Evolutionary conservation across 192 early-diverging fungal genomes (phyloP).

Genomic region (Diversispora epigaea): DNA sequence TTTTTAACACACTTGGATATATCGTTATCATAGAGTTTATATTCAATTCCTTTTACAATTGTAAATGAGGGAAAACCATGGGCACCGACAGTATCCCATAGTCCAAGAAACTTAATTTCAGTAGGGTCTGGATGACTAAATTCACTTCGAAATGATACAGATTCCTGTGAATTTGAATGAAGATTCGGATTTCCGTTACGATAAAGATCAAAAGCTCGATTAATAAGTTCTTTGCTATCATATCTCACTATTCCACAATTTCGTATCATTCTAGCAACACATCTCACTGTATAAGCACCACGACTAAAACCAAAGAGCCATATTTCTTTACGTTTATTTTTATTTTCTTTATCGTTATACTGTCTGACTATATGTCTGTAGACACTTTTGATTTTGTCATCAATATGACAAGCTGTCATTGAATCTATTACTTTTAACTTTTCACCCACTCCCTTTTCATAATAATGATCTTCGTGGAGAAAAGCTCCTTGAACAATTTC

Average conservation of each 20-base stretch:
- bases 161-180: not conserved
- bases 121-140: conserved; percentile 24
- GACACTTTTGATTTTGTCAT: not conserved
- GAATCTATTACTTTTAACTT: too few relatives aligned
- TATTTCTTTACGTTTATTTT: conserved; percentile 30
- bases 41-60: conserved; percentile 17
- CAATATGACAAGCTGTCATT: not conserved
- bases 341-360: not conserved
- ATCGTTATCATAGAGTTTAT: conserved; percentile 23
- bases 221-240: not conserved
- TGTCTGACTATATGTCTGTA: not conserved
- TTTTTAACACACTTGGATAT: conserved; percentile 27
- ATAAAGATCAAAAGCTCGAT: conserved; percentile 21
- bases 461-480: too few relatives aligned
- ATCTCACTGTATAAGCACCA: conserved; percentile 30
- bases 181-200: not conserved
- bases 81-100: conserved; percentile 30
- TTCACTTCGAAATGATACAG: not conserved
- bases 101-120: conserved; percentile 33
- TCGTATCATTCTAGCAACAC: conserved; percentile 34
- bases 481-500: too few relatives aligned
- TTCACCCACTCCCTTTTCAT: too few relatives aligned
- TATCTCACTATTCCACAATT: conserved; percentile 33
- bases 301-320: conserved; percentile 41
- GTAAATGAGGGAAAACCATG: conserved; percentile 23